phyloP scores from a whole-genome alignment of 2,329 filamentous ascomycete species.

The Aspergillus fijiensis region DNA sequence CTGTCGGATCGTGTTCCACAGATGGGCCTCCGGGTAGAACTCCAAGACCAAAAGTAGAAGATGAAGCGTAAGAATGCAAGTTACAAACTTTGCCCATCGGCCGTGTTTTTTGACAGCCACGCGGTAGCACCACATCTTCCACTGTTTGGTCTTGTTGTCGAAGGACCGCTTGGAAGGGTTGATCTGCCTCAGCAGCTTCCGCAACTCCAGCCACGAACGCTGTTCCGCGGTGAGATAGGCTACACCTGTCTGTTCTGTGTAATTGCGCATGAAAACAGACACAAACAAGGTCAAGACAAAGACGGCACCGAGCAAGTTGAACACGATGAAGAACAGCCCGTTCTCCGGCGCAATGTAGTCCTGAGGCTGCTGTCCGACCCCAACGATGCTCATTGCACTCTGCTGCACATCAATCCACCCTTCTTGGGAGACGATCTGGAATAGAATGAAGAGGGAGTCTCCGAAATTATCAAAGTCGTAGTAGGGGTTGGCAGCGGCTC shows the following conservation, averaged over 20 bases:
- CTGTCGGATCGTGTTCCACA: conserved; percentile 72
- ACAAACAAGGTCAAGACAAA: conserved; percentile 97
- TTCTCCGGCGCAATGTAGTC: conserved; percentile 74
- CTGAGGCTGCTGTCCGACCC: conserved; percentile 69
- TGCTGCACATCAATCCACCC: conserved; percentile 96
- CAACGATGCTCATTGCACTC: conserved; percentile 77
- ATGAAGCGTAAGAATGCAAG: conserved; percentile 75
- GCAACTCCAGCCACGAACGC: conserved; percentile 90
- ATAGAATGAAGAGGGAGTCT: conserved; percentile 91
- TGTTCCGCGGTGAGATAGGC: conserved; percentile 95
- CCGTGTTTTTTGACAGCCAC: conserved; percentile 92
- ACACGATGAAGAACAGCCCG: conserved; percentile 89
- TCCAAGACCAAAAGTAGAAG: conserved; percentile 80
- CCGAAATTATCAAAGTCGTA: conserved; percentile 95
- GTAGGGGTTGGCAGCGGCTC: conserved; percentile 75
- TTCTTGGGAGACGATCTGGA: conserved; percentile 98
- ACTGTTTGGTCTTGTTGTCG: conserved; percentile 69
- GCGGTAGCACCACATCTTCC: conserved; percentile 94
- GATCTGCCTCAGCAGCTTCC: conserved; percentile 88
- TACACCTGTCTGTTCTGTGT: conserved; percentile 96
- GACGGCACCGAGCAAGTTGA: conserved; percentile 93
- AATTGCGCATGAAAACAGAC: conserved; percentile 99
- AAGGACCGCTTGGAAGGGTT: conserved; percentile 92
- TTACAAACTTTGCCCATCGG: conserved; percentile 83
- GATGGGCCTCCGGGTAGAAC: conserved; percentile 70